Percentiles rank a stretch among this genome's conserved stretches.
Evolutionary conservation across 176 grass and related monocot species (phyloP).

Genomic region (Cymbopogon citratus): DNA sequence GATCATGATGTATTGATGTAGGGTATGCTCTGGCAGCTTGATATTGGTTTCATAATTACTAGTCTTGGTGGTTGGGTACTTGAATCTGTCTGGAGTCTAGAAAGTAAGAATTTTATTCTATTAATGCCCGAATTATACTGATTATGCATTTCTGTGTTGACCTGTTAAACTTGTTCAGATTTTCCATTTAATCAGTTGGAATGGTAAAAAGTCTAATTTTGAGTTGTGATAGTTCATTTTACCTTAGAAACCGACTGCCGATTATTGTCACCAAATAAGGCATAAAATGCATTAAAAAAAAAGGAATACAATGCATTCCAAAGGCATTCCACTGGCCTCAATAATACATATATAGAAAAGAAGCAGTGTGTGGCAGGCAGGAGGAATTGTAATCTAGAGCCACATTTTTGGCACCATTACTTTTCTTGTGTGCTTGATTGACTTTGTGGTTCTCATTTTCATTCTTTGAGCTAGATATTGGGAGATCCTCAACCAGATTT

Average conservation of each 20-base stretch:
- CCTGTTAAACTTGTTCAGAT: not conserved
- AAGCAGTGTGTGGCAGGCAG: not conserved
- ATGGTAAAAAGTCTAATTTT: not conserved
- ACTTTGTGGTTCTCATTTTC: not conserved
- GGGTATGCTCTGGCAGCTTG: not conserved
- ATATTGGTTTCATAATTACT: no score
- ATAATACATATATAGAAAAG: not conserved
- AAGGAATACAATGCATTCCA: not conserved
- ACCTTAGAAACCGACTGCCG: not conserved
- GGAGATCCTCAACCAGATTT: not conserved
- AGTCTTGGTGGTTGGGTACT: not conserved
- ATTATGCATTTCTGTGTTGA: not conserved
- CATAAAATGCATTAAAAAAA: not conserved
- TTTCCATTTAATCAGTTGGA: not conserved
- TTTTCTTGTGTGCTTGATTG: conserved; percentile 8
- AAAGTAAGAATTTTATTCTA: not conserved
- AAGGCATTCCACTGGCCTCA: not conserved
- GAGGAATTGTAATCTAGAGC: conserved; percentile 6
- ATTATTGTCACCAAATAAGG: conserved; percentile 18
- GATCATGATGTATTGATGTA: not conserved
- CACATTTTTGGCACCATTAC: not conserved
- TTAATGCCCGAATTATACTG: not conserved
- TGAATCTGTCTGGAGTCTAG: not conserved
- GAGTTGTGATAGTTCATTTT: not conserved
- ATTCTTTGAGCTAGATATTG: not conserved